Evolutionary conservation across 306 rosid genomes (phyloP).

Genomic region (Prunus padus): DNA sequence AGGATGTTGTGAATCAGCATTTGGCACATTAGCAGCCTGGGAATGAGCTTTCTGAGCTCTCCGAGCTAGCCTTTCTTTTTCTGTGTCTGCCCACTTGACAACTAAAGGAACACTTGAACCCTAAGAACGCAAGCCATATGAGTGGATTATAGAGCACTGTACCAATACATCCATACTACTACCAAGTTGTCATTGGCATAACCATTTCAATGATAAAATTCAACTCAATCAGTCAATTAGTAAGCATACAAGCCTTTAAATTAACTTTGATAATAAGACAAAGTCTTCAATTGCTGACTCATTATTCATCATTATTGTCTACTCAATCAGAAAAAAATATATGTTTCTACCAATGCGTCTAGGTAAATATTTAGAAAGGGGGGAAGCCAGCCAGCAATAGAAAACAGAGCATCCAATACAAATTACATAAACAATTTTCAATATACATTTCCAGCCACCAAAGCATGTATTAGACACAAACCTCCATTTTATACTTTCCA

Average conservation of each 20-base stretch:
- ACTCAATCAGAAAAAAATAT: background rate
- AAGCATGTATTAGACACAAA: conserved; percentile 31
- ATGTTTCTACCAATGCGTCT: background rate
- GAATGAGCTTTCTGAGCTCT: conserved; percentile 95
- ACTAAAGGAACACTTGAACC: conserved; percentile 98
- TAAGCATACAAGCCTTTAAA: background rate
- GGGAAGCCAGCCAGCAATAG: background rate
- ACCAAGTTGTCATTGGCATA: background rate
- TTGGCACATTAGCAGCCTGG: conserved; percentile 61
- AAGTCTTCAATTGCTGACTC: background rate
- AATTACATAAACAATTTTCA: background rate
- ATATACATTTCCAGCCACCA: conserved; percentile 19
- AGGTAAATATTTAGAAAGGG: background rate
- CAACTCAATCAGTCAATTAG: conserved; percentile 2
- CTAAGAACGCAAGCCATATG: conserved; percentile 38
- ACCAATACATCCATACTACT: conserved; percentile 11
- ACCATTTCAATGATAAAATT: conserved; percentile 1
- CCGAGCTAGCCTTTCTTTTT: conserved; percentile 98
- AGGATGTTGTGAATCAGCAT: conserved; percentile 75
- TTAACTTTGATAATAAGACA: background rate
- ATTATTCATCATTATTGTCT: background rate
- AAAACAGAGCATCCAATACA: background rate
- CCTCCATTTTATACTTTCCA: conserved; percentile 98
- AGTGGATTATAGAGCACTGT: conserved; percentile 22
- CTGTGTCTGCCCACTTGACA: conserved; percentile 99